Percentiles rank a stretch among this genome's conserved stretches.
Conservation (phyloP, 148 eudicot species). For the Rhododendron mucronatum region DNA sequence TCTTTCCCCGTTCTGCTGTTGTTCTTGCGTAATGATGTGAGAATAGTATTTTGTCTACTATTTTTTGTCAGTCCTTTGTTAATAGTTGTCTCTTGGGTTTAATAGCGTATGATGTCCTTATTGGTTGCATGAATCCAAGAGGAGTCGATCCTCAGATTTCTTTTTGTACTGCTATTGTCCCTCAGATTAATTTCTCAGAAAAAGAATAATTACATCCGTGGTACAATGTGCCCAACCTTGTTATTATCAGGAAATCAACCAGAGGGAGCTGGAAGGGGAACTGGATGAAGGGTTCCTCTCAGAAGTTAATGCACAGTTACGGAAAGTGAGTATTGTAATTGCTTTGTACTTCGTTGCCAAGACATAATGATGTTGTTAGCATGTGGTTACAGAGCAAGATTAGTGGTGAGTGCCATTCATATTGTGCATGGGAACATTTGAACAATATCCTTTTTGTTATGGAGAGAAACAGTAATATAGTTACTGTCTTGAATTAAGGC, state of each 20-base stretch:
- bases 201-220: not conserved
- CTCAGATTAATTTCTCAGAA: not conserved
- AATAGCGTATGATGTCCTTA: not conserved
- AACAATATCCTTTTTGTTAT: not conserved
- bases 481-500: not conserved
- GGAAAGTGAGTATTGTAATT: slow-evolving; percentile 57
- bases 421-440: not conserved
- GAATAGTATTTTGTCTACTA: not conserved
- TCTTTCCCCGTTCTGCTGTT: not conserved
- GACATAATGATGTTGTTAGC: not conserved
- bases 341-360: not conserved
- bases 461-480: not conserved
- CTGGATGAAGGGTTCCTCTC: slow-evolving; percentile 93
- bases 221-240: slow-evolving; percentile 10
- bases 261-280: slow-evolving; percentile 88
- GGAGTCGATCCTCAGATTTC: not conserved
- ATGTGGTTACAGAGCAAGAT: not conserved
- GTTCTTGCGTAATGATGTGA: not conserved
- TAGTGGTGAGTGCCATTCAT: not conserved
- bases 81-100: not conserved
- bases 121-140: not conserved
- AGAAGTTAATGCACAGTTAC: slow-evolving; percentile 93
- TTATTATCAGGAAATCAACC: slow-evolving; percentile 59
- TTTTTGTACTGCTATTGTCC: not conserved
- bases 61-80: not conserved